phyloP scores from a whole-genome alignment of 2,329 filamentous ascomycete genomes.

The Stachybotrys chartarum region DNA sequence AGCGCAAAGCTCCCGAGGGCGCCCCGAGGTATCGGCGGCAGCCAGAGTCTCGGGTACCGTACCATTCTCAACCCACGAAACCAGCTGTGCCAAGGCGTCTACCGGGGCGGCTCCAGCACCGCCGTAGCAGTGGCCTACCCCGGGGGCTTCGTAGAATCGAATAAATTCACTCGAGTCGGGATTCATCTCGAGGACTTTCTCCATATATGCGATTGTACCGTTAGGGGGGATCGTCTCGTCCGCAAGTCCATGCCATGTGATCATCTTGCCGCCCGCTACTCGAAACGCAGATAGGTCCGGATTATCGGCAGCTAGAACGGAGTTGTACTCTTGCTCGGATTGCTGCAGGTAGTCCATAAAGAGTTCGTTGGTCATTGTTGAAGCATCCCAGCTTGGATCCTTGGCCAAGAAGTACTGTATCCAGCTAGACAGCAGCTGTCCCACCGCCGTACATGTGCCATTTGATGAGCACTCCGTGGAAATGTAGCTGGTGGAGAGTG shows the following conservation, averaged over 20 bases:
- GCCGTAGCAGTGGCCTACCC: neutral
- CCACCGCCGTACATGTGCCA: constrained; percentile 1
- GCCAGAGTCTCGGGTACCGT: too few species aligned
- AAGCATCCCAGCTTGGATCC: constrained; percentile 17
- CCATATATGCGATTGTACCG: constrained; percentile 12
- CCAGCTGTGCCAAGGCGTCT: neutral
- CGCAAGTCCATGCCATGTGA: neutral
- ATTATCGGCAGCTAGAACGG: constrained; percentile 4
- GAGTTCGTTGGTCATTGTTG: neutral
- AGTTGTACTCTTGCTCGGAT: neutral
- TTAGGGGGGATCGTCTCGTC: neutral
- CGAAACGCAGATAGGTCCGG: neutral
- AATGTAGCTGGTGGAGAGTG: neutral
- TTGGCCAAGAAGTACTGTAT: constrained; percentile 16
- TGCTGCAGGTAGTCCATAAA: neutral
- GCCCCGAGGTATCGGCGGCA: too few species aligned
- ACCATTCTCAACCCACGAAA: neutral
- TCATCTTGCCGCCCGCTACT: neutral
- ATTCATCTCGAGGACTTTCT: neutral
- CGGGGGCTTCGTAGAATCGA: neutral
- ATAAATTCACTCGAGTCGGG: neutral
- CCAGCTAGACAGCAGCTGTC: constrained; percentile 12
- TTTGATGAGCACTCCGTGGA: neutral
- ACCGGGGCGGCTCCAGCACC: neutral
- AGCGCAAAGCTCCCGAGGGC: too few species aligned